These are phyloP conservation scores for Claviceps cyperi DNA, from an alignment of 2,329 filamentous ascomycete species.

Conservation along the genomic window DNA sequence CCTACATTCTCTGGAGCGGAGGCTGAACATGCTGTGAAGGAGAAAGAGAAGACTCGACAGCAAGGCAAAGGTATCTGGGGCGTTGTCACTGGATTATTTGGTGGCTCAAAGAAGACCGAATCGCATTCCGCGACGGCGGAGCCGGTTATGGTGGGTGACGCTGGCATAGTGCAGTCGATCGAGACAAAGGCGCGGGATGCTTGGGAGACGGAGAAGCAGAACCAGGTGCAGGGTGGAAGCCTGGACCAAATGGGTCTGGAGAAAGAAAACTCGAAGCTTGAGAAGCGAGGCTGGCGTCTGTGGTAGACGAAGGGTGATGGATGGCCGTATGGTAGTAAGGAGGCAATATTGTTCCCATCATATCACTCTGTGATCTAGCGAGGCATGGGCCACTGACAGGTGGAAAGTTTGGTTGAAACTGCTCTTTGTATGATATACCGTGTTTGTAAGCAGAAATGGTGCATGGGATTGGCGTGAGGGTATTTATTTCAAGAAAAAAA, in stretches of 20 bases:
- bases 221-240: constrained; percentile 34
- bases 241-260: constrained; percentile 35
- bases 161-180: constrained; percentile 12
- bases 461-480: constrained; percentile 30
- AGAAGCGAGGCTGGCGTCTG: constrained; percentile 37
- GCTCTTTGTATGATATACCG: constrained; percentile 26
- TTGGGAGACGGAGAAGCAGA: constrained; percentile 35
- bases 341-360: background rate
- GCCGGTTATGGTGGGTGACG: constrained; percentile 4
- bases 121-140: constrained; percentile 9
- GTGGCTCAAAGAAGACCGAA: constrained; percentile 6
- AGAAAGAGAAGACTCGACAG: constrained; percentile 7
- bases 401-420: constrained; percentile 6
- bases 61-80: constrained; percentile 24
- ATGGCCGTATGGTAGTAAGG: background rate
- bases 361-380: constrained; percentile 3
- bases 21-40: constrained; percentile 3
- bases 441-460: constrained; percentile 23
- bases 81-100: constrained; percentile 18
- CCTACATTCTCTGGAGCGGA: constrained; percentile 15
- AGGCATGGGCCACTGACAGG: constrained; percentile 2
- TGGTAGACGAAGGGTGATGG: constrained; percentile 15
- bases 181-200: constrained; percentile 27
- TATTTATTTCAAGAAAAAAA: constrained; percentile 13
- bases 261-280: constrained; percentile 12